Conservation (phyloP, 75 land plant species). For the Cupressus sempervirens region DNA sequence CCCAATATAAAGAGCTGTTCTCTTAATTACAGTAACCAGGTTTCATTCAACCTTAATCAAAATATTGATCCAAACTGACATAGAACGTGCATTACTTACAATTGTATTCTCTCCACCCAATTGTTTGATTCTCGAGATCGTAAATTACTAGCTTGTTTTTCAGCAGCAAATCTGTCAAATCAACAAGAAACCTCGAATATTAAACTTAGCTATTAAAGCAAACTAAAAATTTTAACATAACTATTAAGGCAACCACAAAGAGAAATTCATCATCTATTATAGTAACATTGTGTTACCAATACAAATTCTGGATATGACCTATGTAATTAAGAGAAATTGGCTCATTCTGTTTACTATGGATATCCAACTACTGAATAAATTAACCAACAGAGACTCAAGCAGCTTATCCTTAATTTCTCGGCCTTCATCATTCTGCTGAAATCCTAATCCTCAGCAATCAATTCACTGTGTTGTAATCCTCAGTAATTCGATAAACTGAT, state of each 20-base stretch:
- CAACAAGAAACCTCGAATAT: neutral
- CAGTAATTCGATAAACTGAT: too few species aligned
- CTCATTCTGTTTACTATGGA: neutral
- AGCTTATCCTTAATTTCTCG: neutral
- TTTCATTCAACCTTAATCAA: neutral
- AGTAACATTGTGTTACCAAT: neutral
- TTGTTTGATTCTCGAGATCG: constrained; percentile 58
- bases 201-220: neutral
- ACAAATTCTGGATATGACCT: too few species aligned
- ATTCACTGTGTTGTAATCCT: too few species aligned
- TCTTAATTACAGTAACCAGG: neutral
- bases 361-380: neutral
- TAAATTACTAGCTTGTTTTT: constrained; percentile 77
- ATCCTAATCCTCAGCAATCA: too few species aligned
- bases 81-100: constrained; percentile 46
- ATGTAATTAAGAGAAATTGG: too few species aligned
- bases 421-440: neutral
- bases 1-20: neutral
- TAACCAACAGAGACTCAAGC: neutral
- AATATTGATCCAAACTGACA: constrained; percentile 5
- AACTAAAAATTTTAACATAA: too few species aligned
- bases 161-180: constrained; percentile 67
- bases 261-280: neutral
- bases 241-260: neutral
- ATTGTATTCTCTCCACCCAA: constrained; percentile 83